Conservation (phyloP, 1,284 basidiomycete species). For the Ganoderma meredithae region DNA sequence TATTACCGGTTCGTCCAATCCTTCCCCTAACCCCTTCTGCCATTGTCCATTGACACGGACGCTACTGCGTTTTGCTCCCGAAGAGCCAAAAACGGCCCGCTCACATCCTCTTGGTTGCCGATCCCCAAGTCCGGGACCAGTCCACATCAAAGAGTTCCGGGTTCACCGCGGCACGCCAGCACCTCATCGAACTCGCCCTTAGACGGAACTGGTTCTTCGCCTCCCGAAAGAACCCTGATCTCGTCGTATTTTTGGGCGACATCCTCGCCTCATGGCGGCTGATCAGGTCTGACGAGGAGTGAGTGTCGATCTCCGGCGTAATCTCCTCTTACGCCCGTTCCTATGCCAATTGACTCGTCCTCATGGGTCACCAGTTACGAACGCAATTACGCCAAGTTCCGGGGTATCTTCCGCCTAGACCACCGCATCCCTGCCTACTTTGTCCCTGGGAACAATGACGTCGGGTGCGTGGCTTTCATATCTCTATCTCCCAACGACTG, state of each 20-base stretch:
- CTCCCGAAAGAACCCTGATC: conserved; percentile 67
- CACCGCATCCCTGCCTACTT: conserved; percentile 59
- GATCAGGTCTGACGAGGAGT: conserved; percentile 69
- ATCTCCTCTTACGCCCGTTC: conserved; percentile 6
- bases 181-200: conserved; percentile 73
- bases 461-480: conserved; percentile 59
- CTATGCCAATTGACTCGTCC: conserved; percentile 33
- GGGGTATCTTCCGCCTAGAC: conserved; percentile 62
- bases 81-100: conserved; percentile 43
- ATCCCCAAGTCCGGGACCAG: conserved; percentile 77
- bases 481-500: neutral
- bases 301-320: conserved; percentile 21
- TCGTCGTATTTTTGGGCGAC: conserved; percentile 83
- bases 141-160: conserved; percentile 50
- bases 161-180: conserved; percentile 54
- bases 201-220: conserved; percentile 80
- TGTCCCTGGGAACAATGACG: conserved; percentile 89
- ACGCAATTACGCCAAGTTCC: conserved; percentile 66
- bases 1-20: conserved; percentile 29
- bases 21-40: conserved; percentile 3
- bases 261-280: conserved; percentile 77
- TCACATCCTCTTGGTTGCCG: conserved; percentile 78
- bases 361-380: conserved; percentile 58
- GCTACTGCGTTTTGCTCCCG: neutral
- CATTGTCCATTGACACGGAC: neutral